These are phyloP conservation scores for Candida insectalens DNA, from an alignment of 805 yeast species.

Conservation along the genomic window DNA sequence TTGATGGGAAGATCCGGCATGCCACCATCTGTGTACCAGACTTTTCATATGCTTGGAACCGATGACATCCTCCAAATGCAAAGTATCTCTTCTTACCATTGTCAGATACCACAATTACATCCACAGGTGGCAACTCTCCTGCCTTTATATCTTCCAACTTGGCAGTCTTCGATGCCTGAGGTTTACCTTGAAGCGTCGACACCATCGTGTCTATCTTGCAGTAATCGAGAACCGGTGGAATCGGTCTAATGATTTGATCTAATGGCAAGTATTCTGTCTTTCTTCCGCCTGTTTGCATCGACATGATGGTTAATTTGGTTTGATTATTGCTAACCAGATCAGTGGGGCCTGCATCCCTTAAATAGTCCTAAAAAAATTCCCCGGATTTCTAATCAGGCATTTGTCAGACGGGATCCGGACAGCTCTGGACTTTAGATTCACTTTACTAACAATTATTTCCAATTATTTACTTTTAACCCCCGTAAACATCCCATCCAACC, in stretches of 20 bases:
- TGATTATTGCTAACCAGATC: background rate
- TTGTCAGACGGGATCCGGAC: no score
- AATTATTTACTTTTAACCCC: no score
- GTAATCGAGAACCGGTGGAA: conserved; percentile 73
- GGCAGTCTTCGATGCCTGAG: conserved; percentile 56
- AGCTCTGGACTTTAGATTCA: no score
- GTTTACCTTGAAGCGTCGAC: conserved; percentile 53
- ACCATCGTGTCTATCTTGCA: conserved; percentile 74
- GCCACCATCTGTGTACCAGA: conserved; percentile 43
- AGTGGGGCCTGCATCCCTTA: no score
- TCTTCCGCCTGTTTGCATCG: conserved; percentile 53
- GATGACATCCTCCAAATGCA: conserved; percentile 87
- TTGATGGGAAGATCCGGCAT: conserved; percentile 68
- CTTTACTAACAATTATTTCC: no score
- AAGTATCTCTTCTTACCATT: conserved; percentile 55
- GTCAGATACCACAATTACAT: conserved; percentile 60
- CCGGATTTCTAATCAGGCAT: no score
- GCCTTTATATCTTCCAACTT: conserved; percentile 34
- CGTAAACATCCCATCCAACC: no score
- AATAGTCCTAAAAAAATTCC: no score
- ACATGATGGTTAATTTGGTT: no score
- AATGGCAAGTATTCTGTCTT: conserved; percentile 56
- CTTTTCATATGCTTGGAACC: conserved; percentile 78
- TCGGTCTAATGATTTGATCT: conserved; percentile 63
- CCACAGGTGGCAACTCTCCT: conserved; percentile 77